These are phyloP conservation scores for Penicillium pancosmium DNA, from an alignment of 495 filamentous ascomycete species.

Conservation along the genomic window DNA sequence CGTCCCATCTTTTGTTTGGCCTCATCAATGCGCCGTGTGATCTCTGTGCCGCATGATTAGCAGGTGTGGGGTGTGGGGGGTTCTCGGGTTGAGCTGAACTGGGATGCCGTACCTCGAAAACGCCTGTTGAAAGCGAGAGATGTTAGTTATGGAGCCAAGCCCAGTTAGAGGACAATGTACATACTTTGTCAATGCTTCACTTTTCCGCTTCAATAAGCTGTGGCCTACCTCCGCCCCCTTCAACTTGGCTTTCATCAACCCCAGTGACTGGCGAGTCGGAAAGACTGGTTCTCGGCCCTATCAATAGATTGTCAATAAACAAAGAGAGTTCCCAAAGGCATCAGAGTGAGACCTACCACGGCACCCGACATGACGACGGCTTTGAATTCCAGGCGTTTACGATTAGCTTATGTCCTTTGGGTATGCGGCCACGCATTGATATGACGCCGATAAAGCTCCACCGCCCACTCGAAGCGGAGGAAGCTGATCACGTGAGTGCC, in stretches of 20 bases:
- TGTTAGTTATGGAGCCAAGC: slow-evolving; percentile 14
- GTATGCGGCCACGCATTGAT: slow-evolving; percentile 31
- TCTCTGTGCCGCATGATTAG: slow-evolving; percentile 62
- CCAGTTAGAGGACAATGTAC: slow-evolving; percentile 16
- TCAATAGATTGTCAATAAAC: slow-evolving; percentile 2
- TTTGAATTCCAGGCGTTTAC: slow-evolving; percentile 18
- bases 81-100: slow-evolving; percentile 11
- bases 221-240: slow-evolving; percentile 94
- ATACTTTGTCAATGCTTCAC: slow-evolving; percentile 88
- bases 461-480: slow-evolving; percentile 32
- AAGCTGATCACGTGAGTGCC: slow-evolving; percentile 29
- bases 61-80: slow-evolving; percentile 28
- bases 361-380: slow-evolving; percentile 56
- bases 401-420: slow-evolving; percentile 14
- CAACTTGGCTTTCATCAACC: slow-evolving; percentile 96
- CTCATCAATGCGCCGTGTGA: slow-evolving; percentile 95
- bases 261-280: slow-evolving; percentile 94
- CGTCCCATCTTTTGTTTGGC: slow-evolving; percentile 99
- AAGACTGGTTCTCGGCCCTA: slow-evolving; percentile 84
- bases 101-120: slow-evolving; percentile 71
- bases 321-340: not conserved
- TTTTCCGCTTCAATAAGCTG: slow-evolving; percentile 86
- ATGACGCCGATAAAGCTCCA: slow-evolving; percentile 38
- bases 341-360: slow-evolving; percentile 44
- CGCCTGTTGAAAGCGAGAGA: slow-evolving; percentile 54